phyloP scores from a whole-genome alignment of 2,329 filamentous ascomycete genomes.

The Paraconiothyrium brasiliense region DNA sequence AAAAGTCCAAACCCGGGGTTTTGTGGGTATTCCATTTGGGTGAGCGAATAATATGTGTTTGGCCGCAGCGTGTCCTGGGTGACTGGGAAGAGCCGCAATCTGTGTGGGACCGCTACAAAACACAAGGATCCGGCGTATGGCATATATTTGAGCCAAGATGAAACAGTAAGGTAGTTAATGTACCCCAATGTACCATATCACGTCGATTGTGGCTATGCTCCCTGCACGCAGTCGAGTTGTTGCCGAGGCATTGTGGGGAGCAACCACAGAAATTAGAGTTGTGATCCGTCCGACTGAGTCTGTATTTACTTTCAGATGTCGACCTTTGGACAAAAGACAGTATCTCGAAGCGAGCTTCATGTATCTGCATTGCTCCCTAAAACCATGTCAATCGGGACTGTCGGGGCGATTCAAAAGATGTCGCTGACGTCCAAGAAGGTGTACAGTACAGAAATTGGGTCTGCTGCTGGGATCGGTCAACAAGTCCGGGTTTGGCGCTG shows the following conservation, averaged over 20 bases:
- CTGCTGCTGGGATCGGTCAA: neutral
- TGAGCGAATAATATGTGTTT: constrained; percentile 23
- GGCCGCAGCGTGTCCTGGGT: constrained; percentile 25
- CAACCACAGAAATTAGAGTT: neutral
- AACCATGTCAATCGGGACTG: neutral
- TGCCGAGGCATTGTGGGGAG: neutral
- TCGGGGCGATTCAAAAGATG: neutral
- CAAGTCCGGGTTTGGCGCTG: neutral
- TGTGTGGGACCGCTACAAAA: constrained; percentile 20
- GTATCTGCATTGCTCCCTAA: neutral
- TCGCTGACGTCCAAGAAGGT: neutral
- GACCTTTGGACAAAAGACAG: neutral
- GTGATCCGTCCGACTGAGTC: neutral
- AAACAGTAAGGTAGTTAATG: constrained; percentile 28
- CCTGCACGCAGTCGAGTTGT: constrained; percentile 2
- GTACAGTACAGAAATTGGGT: neutral
- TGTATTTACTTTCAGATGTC: neutral
- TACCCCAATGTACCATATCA: constrained; percentile 24
- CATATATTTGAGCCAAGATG: constrained; percentile 26
- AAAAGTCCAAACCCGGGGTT: constrained; percentile 21
- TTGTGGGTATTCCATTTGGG: constrained; percentile 14
- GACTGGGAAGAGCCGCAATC: constrained; percentile 34
- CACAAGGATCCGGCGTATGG: constrained; percentile 20
- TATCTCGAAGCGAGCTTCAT: neutral
- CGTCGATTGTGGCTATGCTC: constrained; percentile 18